Base-by-base conservation (phyloP, 768 basidiomycete genomes). In the Termitomyces sp. region DNA sequence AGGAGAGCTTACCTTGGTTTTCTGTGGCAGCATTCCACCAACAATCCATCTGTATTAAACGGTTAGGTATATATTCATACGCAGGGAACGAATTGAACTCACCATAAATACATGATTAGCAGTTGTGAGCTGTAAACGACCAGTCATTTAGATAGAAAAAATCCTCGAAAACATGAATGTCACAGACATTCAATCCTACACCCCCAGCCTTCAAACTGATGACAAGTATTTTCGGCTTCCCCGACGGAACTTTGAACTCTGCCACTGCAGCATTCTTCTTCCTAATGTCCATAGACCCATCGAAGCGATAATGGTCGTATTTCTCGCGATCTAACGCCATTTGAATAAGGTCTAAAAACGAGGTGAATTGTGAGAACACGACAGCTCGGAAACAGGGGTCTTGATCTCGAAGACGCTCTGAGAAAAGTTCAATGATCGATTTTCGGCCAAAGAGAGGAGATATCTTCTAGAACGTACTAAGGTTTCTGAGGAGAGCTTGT, bases 51-150 rank as follows among this genome's bases (percentile, higher is more conserved):
- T 93, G 59, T 11, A 46, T 32, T 5, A 44, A 28, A 40, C 12
- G 12, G 22, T 52, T 42, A 44, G 52, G 55, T 66, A 48, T 2
- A 28, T 63, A 59, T 61, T 58, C 55, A 9, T 6, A 32, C 16
- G 39, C n/a, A 39, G 12, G 33, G 18, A 38, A 32, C 22, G 3
- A 2, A 45, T 39, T 58, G 45, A 24, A 68, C 78, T 62, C 65
- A 89, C 91, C 91, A 94, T 91, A 70, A 90, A 94, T 12, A 94
- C 92, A 73, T 93, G 81, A 68, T 94, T 92, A 7, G 92, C 92
- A 13, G 79, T 82, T 28, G 92, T 92, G 58, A 93, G 74, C 89
- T 89, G 55, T 7, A 40, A 20, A 53, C 55, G 60, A 11, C 36
- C 24, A 53, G 56, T 63, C 42, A 65, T 40, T 38, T 36, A 49